phyloP scores from a whole-genome alignment of 257 asterid species.

The Forsythia suspensa region DNA sequence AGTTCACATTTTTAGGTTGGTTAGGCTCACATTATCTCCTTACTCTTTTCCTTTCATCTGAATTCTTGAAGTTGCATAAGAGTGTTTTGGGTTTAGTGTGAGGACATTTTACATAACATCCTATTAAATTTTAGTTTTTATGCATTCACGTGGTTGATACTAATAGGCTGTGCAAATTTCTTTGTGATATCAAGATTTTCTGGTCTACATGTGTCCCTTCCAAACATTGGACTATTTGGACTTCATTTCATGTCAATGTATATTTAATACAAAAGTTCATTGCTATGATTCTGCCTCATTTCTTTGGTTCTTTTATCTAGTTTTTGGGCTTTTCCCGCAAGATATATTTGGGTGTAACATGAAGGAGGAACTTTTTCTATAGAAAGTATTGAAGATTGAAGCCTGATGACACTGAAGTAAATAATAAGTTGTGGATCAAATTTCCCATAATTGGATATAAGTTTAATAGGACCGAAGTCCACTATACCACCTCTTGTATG shows the following conservation, averaged over 20 bases:
- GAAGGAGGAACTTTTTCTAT: no score
- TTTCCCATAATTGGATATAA: no score
- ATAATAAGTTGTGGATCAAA: no score
- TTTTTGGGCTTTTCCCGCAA: background rate
- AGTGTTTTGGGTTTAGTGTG: background rate
- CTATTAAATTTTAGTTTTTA: background rate
- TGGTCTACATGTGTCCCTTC: background rate
- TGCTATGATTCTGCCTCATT: background rate
- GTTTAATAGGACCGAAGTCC: no score
- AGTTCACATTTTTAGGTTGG: conserved; percentile 83
- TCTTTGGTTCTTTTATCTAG: background rate
- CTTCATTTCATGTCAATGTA: background rate
- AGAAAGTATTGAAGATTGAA: no score
- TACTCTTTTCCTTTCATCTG: background rate
- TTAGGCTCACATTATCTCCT: background rate
- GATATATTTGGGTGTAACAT: no score
- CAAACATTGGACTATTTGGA: background rate
- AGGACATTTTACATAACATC: background rate
- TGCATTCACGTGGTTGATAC: background rate
- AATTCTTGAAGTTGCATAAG: background rate
- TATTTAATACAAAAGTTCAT: background rate
- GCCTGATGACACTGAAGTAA: no score
- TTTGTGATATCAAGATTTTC: background rate
- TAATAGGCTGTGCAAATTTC: background rate
- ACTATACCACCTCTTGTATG: no score